A percentile compares a stretch with the other conserved stretches of the same genome.
These are phyloP conservation scores for Halophytophthora polymorphica DNA, from an alignment of 352 stramenopile genomes.

Conservation along the genomic window DNA sequence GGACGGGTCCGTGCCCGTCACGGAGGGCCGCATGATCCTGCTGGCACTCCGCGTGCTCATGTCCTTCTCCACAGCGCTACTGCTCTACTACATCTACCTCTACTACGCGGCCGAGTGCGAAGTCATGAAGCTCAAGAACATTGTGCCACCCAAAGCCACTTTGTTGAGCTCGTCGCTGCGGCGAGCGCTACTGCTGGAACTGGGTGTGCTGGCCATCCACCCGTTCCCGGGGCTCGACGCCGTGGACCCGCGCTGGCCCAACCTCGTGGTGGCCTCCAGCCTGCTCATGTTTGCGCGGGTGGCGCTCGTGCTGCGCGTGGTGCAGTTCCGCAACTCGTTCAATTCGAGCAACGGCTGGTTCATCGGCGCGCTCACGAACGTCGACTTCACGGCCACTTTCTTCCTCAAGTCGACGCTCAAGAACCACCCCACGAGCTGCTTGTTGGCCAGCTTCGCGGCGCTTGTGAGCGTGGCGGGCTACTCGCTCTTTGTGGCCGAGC, in stretches of 20 bases:
- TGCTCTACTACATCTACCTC: slow-evolving; percentile 68
- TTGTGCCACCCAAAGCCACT: slow-evolving; percentile 64
- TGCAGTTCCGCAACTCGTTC: slow-evolving; percentile 67
- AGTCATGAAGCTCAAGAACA: slow-evolving; percentile 81
- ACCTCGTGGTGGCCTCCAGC: slow-evolving; percentile 51
- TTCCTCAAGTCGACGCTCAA: slow-evolving; percentile 79
- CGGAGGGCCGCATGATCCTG: slow-evolving; percentile 62
- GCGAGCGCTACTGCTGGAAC: slow-evolving; percentile 41
- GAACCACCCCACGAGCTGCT: slow-evolving; percentile 51
- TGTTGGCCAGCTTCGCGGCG: slow-evolving; percentile 36
- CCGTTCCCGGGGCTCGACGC: slow-evolving; percentile 68
- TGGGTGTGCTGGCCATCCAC: slow-evolving; percentile 51
- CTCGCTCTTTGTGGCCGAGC: slow-evolving; percentile 63
- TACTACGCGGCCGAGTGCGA: slow-evolving; percentile 70
- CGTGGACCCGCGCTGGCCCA: slow-evolving; percentile 57
- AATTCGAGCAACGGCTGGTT: slow-evolving; percentile 84
- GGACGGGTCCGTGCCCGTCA: slow-evolving; percentile 26
- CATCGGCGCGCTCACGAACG: slow-evolving; percentile 72
- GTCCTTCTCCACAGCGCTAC: slow-evolving; percentile 53
- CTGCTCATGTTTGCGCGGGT: slow-evolving; percentile 64
- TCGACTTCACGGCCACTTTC: slow-evolving; percentile 69
- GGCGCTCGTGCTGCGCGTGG: slow-evolving; percentile 47
- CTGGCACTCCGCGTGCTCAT: slow-evolving; percentile 64
- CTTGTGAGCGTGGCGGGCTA: slow-evolving; percentile 53
- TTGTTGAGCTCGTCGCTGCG: slow-evolving; percentile 59